phyloP scores from a whole-genome alignment of 2,329 filamentous ascomycete genomes.

The Ambrosiella cleistominuta region DNA sequence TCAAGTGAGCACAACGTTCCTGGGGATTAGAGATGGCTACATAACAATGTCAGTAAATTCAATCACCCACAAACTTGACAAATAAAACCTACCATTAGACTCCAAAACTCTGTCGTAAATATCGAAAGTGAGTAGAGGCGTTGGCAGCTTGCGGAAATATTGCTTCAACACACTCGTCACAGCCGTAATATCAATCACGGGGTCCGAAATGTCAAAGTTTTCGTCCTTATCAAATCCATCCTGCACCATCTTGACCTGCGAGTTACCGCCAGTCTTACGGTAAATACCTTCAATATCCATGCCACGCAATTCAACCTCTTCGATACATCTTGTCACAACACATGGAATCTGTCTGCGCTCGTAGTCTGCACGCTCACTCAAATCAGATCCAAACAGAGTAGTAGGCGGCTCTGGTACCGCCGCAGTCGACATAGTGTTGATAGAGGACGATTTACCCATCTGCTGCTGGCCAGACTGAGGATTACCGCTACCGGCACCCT shows the following conservation, averaged over 20 bases:
- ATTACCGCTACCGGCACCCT: conserved; percentile 18
- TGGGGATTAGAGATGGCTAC: conserved; percentile 45
- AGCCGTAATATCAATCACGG: conserved; percentile 84
- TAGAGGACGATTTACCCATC: conserved; percentile 6
- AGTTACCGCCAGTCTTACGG: conserved; percentile 86
- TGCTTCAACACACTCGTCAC: conserved; percentile 93
- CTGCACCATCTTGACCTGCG: conserved; percentile 76
- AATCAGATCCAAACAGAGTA: conserved; percentile 72
- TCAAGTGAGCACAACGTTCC: conserved; percentile 54
- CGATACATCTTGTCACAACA: conserved; percentile 83
- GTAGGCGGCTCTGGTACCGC: conserved; percentile 26
- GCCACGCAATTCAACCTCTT: conserved; percentile 86
- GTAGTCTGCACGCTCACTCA: conserved; percentile 68
- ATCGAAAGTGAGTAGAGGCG: conserved; percentile 76
- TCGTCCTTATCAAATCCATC: conserved; percentile 77
- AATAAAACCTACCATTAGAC: conserved; percentile 43
- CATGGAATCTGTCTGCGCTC: conserved; percentile 80
- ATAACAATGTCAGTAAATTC: conserved; percentile 11
- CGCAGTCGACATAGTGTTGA: conserved; percentile 6
- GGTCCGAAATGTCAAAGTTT: conserved; percentile 84
- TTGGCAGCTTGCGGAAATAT: conserved; percentile 87
- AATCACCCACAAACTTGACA: neutral
- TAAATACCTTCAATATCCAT: conserved; percentile 98
- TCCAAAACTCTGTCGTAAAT: conserved; percentile 82
- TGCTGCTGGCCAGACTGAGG: conserved; percentile 2